Conservation (phyloP, 495 filamentous ascomycete species). For the Neurospora sp. region DNA sequence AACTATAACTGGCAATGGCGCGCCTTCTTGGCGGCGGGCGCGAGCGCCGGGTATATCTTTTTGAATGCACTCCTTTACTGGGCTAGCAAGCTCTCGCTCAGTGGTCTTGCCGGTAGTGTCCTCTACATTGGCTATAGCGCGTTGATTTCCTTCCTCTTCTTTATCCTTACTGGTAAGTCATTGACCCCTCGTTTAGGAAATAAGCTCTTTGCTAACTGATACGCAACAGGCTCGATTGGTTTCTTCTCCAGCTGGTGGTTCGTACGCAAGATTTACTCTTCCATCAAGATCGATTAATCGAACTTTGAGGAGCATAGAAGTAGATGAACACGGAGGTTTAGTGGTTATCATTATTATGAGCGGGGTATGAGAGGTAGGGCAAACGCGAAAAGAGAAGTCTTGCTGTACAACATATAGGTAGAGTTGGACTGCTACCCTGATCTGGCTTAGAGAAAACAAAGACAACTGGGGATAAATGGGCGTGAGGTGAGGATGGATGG, state of each 20-base stretch:
- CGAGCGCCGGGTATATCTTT: conserved; percentile 84
- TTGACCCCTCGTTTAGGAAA: background rate
- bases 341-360: background rate
- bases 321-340: background rate
- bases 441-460: conserved; percentile 4
- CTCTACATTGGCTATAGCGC: conserved; percentile 90
- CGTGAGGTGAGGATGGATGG: background rate
- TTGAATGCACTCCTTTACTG: conserved; percentile 80
- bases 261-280: conserved; percentile 83
- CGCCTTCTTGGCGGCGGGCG: conserved; percentile 78
- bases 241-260: conserved; percentile 94
- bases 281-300: conserved; percentile 83
- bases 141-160: conserved; percentile 81
- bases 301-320: background rate
- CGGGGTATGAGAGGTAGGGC: background rate
- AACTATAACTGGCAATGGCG: conserved; percentile 99
- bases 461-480: background rate
- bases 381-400: background rate
- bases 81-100: conserved; percentile 72
- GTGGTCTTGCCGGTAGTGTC: conserved; percentile 73
- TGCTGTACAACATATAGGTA: background rate
- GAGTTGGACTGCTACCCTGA: background rate
- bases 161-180: conserved; percentile 79
- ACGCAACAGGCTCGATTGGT: conserved; percentile 71
- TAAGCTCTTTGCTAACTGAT: background rate